Conservation (phyloP, 306 rosid genomes). For the Rosa persica region DNA sequence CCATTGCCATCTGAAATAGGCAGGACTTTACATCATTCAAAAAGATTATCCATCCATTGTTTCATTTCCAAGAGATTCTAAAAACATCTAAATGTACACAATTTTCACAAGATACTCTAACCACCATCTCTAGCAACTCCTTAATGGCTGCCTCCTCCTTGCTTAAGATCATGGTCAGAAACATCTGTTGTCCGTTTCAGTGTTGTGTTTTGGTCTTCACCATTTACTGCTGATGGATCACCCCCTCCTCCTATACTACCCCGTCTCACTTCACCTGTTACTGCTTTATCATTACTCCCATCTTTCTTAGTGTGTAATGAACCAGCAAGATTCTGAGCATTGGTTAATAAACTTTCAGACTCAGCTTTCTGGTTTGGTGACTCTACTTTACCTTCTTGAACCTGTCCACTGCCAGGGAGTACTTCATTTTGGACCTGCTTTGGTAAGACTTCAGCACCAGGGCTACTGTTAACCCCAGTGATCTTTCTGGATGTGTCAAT, state of each 20-base stretch:
- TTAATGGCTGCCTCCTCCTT: slow-evolving; percentile 13
- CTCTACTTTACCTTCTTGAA: slow-evolving; percentile 30
- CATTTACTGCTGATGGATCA: slow-evolving; percentile 12
- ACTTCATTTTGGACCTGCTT: slow-evolving; percentile 26
- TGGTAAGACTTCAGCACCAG: slow-evolving; percentile 25
- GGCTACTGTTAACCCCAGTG: slow-evolving; percentile 30
- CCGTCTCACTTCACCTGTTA: slow-evolving; percentile 19
- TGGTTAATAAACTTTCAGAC: slow-evolving; percentile 17
- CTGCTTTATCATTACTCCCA: slow-evolving; percentile 13
- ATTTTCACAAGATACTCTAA: slow-evolving; percentile 1
- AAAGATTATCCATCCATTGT: neutral
- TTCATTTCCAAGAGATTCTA: slow-evolving; percentile 12
- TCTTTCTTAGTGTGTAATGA: slow-evolving; percentile 9
- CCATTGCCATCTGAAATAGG: neutral
- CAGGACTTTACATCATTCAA: slow-evolving; percentile 15
- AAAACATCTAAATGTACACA: slow-evolving; percentile 17
- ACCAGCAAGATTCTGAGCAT: slow-evolving; percentile 22
- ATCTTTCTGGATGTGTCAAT: slow-evolving; percentile 30
- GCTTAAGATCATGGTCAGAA: slow-evolving; percentile 8
- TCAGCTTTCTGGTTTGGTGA: slow-evolving; percentile 22
- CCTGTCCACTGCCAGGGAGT: slow-evolving; percentile 1
- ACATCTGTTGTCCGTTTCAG: slow-evolving; percentile 31
- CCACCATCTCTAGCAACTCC: neutral
- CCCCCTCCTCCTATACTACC: slow-evolving; percentile 3
- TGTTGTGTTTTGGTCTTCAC: slow-evolving; percentile 31